phyloP scores from a whole-genome alignment of 2,329 filamentous ascomycete species.

The Ophiocordyceps unilateralis region DNA sequence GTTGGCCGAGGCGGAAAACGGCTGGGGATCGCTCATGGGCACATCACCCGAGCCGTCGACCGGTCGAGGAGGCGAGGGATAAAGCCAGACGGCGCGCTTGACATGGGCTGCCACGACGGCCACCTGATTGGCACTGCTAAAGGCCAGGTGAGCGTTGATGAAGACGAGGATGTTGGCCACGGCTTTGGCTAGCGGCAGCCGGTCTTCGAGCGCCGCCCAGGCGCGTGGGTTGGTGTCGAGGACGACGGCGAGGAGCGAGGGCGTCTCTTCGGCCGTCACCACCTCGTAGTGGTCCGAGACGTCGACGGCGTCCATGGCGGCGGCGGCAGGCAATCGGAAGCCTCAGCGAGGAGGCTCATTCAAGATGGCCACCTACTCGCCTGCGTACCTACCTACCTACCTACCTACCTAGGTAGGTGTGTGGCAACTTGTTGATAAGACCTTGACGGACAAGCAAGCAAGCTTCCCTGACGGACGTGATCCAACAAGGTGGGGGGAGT shows the following conservation, averaged over 20 bases:
- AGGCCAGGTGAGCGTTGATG: constrained; percentile 88
- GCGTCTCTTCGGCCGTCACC: constrained; percentile 36
- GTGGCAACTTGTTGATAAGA: no score
- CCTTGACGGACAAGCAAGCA: no score
- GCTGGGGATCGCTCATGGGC: constrained; percentile 35
- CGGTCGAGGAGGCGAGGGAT: constrained; percentile 28
- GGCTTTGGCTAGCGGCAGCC: constrained; percentile 65
- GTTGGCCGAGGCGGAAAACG: constrained; percentile 40
- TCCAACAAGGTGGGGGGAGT: no score
- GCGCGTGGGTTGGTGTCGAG: constrained; percentile 94
- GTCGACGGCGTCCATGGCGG: constrained; percentile 34
- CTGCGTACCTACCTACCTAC: neutral
- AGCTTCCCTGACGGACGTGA: no score
- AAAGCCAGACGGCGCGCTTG: constrained; percentile 76
- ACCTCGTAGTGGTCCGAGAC: constrained; percentile 44
- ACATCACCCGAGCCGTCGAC: constrained; percentile 30
- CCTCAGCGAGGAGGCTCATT: no score
- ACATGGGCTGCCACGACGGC: constrained; percentile 82
- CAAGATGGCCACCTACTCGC: neutral
- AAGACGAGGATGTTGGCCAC: constrained; percentile 86
- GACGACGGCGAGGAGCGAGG: constrained; percentile 77
- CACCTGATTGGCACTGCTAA: constrained; percentile 84
- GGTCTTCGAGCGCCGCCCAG: constrained; percentile 62
- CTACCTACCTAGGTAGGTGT: neutral
- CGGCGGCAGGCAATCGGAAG: no score